phyloP scores from a whole-genome alignment of 2,329 filamentous ascomycete species.

The Arthrobotrys conoides region DNA sequence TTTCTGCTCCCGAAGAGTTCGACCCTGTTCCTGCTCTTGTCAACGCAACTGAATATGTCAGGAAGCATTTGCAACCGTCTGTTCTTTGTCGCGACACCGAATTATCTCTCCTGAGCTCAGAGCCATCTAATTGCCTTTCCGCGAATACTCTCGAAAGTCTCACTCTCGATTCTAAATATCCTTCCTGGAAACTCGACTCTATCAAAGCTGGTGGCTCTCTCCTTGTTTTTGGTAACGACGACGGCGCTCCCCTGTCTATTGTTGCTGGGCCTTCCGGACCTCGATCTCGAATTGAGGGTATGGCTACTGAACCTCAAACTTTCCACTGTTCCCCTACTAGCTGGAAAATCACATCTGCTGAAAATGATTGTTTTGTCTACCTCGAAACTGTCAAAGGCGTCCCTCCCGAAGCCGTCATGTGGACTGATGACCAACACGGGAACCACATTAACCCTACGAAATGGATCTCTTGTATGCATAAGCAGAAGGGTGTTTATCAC shows the following conservation, averaged over 20 bases:
- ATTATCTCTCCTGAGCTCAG: not conserved
- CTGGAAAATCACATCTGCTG: slow-evolving; percentile 35
- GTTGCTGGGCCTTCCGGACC: not conserved
- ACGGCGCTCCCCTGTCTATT: not conserved
- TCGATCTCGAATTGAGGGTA: not conserved
- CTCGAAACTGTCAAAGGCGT: slow-evolving; percentile 22
- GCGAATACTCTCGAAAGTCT: not conserved
- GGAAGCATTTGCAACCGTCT: slow-evolving; percentile 8
- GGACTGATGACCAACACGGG: slow-evolving; percentile 19
- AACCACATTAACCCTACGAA: slow-evolving; percentile 24
- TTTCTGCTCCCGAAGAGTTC: slow-evolving; percentile 16
- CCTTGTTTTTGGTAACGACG: not conserved
- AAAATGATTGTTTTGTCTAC: not conserved
- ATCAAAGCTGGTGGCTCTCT: slow-evolving; percentile 11
- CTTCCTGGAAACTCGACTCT: slow-evolving; percentile 40
- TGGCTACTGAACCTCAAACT: not conserved
- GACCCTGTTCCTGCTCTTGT: not conserved
- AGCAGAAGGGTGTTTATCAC: slow-evolving; percentile 17
- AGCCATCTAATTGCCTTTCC: not conserved
- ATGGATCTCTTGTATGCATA: slow-evolving; percentile 11
- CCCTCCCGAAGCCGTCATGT: slow-evolving; percentile 34
- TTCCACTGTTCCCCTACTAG: not conserved
- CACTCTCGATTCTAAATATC: not conserved
- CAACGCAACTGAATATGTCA: slow-evolving; percentile 17
- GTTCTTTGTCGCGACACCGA: slow-evolving; percentile 1